Percentiles rank a stretch among this genome's conserved stretches.
Conservation (phyloP, 1,284 basidiomycete genomes). For the Leccinum holopus region DNA sequence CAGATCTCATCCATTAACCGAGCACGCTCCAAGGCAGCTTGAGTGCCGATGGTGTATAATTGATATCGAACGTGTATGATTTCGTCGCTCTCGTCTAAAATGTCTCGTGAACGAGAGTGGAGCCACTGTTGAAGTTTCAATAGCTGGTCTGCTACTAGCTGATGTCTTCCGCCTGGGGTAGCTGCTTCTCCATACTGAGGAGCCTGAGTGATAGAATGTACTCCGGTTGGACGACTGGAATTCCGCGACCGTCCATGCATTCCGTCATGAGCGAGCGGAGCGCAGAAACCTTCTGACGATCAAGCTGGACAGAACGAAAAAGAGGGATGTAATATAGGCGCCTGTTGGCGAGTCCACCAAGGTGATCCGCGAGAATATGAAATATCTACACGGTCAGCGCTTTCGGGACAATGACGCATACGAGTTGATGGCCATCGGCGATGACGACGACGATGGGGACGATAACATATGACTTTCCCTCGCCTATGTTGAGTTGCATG, state of each 20-base stretch:
- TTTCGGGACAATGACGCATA: slow-evolving; percentile 33
- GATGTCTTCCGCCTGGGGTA: slow-evolving; percentile 3
- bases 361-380: too few species aligned
- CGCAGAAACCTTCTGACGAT: slow-evolving; percentile 20
- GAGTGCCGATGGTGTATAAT: slow-evolving; percentile 15
- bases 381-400: slow-evolving; percentile 10
- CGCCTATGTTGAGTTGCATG: slow-evolving; percentile 59
- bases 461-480: slow-evolving; percentile 57
- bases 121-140: slow-evolving; percentile 39
- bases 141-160: slow-evolving; percentile 13
- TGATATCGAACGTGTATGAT: slow-evolving; percentile 2
- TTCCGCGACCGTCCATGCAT: slow-evolving; percentile 41
- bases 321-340: slow-evolving; percentile 49
- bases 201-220: slow-evolving; percentile 52
- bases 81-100: slow-evolving; percentile 1
- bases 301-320: slow-evolving; percentile 38
- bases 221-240: slow-evolving; percentile 52
- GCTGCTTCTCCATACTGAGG: slow-evolving; percentile 39
- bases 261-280: slow-evolving; percentile 33
- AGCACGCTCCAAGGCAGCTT: slow-evolving; percentile 44
- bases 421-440: slow-evolving; percentile 42
- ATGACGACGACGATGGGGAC: slow-evolving; percentile 44
- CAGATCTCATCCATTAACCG: slow-evolving; percentile 54
- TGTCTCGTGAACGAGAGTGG: slow-evolving; percentile 18
- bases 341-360: too few species aligned